These are phyloP conservation scores for Saccharomyces paradoxus DNA, from an alignment of 805 yeast species.

Conservation along the genomic window DNA sequence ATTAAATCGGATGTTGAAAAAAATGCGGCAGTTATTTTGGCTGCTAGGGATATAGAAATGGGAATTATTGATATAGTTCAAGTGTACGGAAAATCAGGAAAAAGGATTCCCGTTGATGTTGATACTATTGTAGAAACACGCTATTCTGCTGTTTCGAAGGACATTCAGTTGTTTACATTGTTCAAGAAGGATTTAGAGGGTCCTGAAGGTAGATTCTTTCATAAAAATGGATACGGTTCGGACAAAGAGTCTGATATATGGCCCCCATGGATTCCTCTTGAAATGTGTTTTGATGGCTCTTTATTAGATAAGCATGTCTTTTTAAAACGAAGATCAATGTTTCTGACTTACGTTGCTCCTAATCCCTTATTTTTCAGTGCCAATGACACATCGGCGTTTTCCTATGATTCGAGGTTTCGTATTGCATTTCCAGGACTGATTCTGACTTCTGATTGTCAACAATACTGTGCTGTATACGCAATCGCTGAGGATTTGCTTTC, in stretches of 20 bases:
- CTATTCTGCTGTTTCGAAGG: slow-evolving; percentile 47
- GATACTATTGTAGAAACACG: slow-evolving; percentile 45
- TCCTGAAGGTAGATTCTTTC: slow-evolving; percentile 21
- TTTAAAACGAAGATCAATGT: slow-evolving; percentile 46
- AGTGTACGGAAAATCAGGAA: slow-evolving; percentile 27
- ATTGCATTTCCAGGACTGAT: slow-evolving; percentile 40
- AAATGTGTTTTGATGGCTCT: slow-evolving; percentile 46
- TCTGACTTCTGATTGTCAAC: slow-evolving; percentile 49
- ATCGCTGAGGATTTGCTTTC: slow-evolving; percentile 39
- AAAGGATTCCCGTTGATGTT: slow-evolving; percentile 22
- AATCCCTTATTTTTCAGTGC: slow-evolving; percentile 41
- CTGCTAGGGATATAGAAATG: slow-evolving; percentile 52
- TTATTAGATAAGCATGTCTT: slow-evolving; percentile 38
- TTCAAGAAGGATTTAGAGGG: slow-evolving; percentile 32
- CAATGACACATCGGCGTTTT: slow-evolving; percentile 15
- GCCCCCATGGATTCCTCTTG: slow-evolving; percentile 65
- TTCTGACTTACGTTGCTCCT: slow-evolving; percentile 41
- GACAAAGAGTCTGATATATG: slow-evolving; percentile 32
- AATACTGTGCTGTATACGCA: slow-evolving; percentile 46
- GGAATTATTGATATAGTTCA: slow-evolving; percentile 42
- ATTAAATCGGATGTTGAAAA: slow-evolving; percentile 39
- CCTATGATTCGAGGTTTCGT: slow-evolving; percentile 26
- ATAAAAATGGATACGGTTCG: slow-evolving; percentile 26
- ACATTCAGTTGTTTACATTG: slow-evolving; percentile 47
- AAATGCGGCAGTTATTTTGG: slow-evolving; percentile 41